phyloP scores from a whole-genome alignment of 768 basidiomycete genomes.

The Coprinopsis sp. region DNA sequence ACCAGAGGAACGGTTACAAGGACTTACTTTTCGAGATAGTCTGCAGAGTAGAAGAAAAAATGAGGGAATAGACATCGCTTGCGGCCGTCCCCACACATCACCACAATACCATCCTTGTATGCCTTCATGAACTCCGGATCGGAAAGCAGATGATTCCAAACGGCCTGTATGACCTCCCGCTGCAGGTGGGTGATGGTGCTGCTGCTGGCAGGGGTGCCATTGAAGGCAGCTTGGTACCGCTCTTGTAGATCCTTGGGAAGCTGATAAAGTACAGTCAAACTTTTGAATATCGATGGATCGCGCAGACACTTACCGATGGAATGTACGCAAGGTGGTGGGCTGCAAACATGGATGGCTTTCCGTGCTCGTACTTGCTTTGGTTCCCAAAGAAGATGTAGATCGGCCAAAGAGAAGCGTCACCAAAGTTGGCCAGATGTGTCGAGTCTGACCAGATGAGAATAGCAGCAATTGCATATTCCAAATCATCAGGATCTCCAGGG shows the following conservation, averaged over 20 bases:
- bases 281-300: conserved; percentile 2
- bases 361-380: conserved; percentile 15
- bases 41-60: conserved; percentile 31
- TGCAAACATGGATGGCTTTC: conserved; percentile 9
- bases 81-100: conserved; percentile 27
- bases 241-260: neutral
- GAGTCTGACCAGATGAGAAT: conserved; percentile 23
- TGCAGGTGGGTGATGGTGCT: neutral
- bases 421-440: conserved; percentile 16
- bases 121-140: conserved; percentile 15
- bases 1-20: neutral
- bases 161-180: conserved; percentile 3
- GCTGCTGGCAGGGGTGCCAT: neutral
- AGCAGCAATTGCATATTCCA: too few species aligned
- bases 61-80: conserved; percentile 26
- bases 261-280: neutral
- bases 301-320: conserved; percentile 11
- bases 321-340: conserved; percentile 18
- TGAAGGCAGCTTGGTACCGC: neutral
- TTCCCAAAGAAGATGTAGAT: conserved; percentile 16
- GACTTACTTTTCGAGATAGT: conserved; percentile 39
- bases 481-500: conserved; percentile 19
- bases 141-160: conserved; percentile 2
- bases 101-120: conserved; percentile 27
- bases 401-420: conserved; percentile 15